Percentiles rank a stretch among this genome's conserved stretches.
phyloP scores from a whole-genome alignment of 1,284 basidiomycete genomes.

The Amylostereum chailletii region DNA sequence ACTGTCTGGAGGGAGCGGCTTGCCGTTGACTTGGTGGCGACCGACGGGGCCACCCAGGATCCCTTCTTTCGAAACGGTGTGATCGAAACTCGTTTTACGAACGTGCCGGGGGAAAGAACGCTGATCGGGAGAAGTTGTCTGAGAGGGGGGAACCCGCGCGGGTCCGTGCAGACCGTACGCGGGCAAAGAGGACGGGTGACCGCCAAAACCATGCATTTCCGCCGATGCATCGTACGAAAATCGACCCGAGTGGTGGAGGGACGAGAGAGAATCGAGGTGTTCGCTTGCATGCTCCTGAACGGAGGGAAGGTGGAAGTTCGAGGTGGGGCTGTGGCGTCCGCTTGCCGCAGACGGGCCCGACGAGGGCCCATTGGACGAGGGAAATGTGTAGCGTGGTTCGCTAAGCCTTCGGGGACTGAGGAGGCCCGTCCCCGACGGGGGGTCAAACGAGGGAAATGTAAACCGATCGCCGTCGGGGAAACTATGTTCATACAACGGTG shows the following conservation, averaged over 20 bases:
- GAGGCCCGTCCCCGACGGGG: constrained; percentile 15
- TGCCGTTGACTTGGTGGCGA: constrained; percentile 73
- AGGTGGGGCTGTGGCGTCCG: constrained; percentile 10
- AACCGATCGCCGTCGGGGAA: constrained; percentile 17
- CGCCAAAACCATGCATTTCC: constrained; percentile 18
- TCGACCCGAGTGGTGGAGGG: constrained; percentile 1
- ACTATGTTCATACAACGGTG: constrained; percentile 22
- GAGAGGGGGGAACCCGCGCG: constrained; percentile 32
- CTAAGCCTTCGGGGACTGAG: constrained; percentile 4
- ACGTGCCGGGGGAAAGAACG: constrained; percentile 73
- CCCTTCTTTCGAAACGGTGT: constrained; percentile 68
- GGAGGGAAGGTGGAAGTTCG: constrained; percentile 26
- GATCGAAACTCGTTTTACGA: constrained; percentile 89
- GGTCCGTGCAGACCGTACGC: constrained; percentile 52
- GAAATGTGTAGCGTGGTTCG: constrained; percentile 1
- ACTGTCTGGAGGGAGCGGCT: constrained; percentile 54
- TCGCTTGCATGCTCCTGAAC: constrained; percentile 43
- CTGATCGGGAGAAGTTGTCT: constrained; percentile 32
- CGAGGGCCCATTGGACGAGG: background rate
- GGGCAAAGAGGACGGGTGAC: constrained; percentile 63
- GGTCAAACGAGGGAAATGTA: constrained; percentile 23
- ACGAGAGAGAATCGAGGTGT: constrained; percentile 9
- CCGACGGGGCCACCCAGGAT: constrained; percentile 49
- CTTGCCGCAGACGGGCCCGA: too few species aligned
- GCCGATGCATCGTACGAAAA: background rate